Conservation (phyloP, 352 stramenopile species). For the Globisporangium takayamanum region DNA sequence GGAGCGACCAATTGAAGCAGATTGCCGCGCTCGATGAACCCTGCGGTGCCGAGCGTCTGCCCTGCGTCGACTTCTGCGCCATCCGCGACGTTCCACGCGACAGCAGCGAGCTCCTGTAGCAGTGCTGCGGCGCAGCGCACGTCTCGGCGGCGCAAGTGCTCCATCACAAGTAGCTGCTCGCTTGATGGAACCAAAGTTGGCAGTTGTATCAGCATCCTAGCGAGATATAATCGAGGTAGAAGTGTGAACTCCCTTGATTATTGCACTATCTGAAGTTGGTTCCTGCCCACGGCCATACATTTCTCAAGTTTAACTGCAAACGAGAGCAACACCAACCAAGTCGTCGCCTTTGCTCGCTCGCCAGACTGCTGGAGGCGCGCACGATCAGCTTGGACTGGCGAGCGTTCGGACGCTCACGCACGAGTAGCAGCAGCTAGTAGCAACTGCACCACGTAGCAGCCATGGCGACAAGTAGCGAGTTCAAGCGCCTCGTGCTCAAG, state of each 20-base stretch:
- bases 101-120: slow-evolving; percentile 11
- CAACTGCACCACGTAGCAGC: not conserved
- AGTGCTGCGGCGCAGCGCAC: slow-evolving; percentile 31
- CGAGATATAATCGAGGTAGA: not conserved
- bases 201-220: slow-evolving; percentile 1
- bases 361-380: too few species aligned
- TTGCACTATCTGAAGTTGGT: too few species aligned
- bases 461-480: slow-evolving; percentile 73
- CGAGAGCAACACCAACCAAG: too few species aligned
- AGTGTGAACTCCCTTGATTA: too few species aligned
- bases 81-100: slow-evolving; percentile 41
- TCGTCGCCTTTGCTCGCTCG: too few species aligned
- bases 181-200: too few species aligned
- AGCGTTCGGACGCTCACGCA: not conserved
- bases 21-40: slow-evolving; percentile 53
- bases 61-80: slow-evolving; percentile 48
- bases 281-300: too few species aligned
- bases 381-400: too few species aligned
- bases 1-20: slow-evolving; percentile 55
- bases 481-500: slow-evolving; percentile 85
- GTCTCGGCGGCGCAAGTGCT: slow-evolving; percentile 57
- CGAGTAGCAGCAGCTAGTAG: not conserved
- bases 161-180: too few species aligned
- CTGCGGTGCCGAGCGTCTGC: slow-evolving; percentile 45
- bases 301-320: too few species aligned